phyloP scores from a whole-genome alignment of 306 rosid species.

The Crataegus laevigata region DNA sequence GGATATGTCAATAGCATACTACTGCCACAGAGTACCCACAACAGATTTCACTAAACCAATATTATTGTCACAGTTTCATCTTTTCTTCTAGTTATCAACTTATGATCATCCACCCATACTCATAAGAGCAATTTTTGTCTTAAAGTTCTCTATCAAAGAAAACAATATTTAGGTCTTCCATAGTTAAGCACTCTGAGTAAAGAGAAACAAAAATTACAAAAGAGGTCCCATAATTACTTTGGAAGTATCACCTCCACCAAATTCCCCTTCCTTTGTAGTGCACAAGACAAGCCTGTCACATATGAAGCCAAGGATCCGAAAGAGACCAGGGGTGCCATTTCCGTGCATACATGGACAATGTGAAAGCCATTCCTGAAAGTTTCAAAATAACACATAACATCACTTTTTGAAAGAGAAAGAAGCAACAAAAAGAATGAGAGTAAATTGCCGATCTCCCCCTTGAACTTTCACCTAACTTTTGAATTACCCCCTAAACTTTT shows the following conservation, averaged over 20 bases:
- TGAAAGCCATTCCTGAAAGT: conserved; percentile 61
- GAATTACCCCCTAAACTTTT: too few relatives aligned
- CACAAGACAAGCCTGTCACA: conserved; percentile 78
- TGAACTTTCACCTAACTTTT: too few relatives aligned
- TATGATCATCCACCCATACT: neutral
- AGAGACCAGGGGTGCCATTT: conserved; percentile 76
- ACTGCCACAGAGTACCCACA: too few relatives aligned
- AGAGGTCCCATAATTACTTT: conserved; percentile 45
- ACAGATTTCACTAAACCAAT: neutral
- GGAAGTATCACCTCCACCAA: conserved; percentile 88
- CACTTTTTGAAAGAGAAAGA: conserved; percentile 10
- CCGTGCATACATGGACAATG: conserved; percentile 81
- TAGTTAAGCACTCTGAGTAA: conserved; percentile 5
- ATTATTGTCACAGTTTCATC: neutral
- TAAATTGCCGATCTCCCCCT: too few relatives aligned
- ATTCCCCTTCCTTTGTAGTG: conserved; percentile 84
- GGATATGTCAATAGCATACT: neutral
- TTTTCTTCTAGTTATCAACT: neutral
- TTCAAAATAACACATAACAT: conserved; percentile 13
- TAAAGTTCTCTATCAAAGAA: neutral
- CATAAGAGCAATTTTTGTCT: neutral
- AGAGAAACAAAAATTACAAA: conserved; percentile 11
- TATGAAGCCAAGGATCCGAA: conserved; percentile 69
- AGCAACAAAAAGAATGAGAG: neutral
- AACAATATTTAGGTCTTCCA: conserved; percentile 11